Percentiles rank a stretch among this genome's conserved stretches.
phyloP scores from a whole-genome alignment of 1,139 yeast genomes.

The Geotrichum aggregatum region DNA sequence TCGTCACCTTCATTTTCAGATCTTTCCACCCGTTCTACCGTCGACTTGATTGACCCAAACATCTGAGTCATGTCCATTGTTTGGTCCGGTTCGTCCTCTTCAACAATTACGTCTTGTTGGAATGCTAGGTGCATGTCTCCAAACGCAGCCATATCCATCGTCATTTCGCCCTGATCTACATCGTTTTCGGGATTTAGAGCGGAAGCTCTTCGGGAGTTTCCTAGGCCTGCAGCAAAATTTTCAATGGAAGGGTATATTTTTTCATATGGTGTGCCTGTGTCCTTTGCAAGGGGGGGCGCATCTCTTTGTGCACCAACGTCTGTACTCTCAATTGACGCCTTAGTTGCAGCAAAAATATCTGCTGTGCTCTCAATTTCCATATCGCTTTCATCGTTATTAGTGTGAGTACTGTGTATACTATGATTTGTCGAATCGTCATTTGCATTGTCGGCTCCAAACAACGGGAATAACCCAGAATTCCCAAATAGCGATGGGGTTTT shows the following conservation, averaged over 20 bases:
- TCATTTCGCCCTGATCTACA: conserved; percentile 1
- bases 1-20: not conserved
- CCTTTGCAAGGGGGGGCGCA: not conserved
- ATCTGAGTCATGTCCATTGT: conserved; percentile 27
- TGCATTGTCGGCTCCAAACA: not conserved
- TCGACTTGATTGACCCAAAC: conserved; percentile 18
- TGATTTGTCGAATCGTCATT: conserved; percentile 22
- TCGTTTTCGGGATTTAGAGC: conserved; percentile 4
- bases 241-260: conserved; percentile 13
- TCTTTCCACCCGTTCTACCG: conserved; percentile 9
- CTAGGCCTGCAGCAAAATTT: conserved; percentile 13
- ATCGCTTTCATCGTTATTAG: conserved; percentile 22
- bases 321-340: conserved; percentile 8
- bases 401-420: conserved; percentile 3
- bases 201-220: conserved; percentile 10
- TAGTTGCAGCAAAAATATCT: conserved; percentile 23
- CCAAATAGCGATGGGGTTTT: conserved; percentile 9
- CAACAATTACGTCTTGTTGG: conserved; percentile 9
- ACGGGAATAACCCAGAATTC: conserved; percentile 1
- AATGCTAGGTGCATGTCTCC: conserved; percentile 3
- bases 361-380: conserved; percentile 24
- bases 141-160: conserved; percentile 7
- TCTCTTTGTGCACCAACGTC: not conserved
- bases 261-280: not conserved
- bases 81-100: conserved; percentile 22